A percentile compares a stretch with the other conserved stretches of the same genome.
Conservation (phyloP, 1,284 basidiomycete species). For the Cryptococcus wingfieldii region DNA sequence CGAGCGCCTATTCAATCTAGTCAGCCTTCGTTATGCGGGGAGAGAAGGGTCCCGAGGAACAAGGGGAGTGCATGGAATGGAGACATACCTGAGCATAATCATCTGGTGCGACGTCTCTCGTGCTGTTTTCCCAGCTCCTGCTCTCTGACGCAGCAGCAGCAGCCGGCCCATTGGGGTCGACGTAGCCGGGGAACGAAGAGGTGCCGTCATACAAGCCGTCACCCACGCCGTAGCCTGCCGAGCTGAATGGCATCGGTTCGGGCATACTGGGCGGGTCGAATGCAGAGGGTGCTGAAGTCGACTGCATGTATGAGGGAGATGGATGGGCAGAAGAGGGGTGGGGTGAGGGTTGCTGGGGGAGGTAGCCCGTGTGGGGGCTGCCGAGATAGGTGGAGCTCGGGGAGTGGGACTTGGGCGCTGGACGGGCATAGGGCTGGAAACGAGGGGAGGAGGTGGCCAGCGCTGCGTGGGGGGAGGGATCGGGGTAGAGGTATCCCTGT, state of each 20-base stretch:
- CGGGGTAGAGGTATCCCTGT: not conserved
- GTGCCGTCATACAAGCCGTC: too few species aligned
- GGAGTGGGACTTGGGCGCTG: not conserved
- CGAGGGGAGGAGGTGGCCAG: not conserved
- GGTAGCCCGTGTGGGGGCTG: not conserved
- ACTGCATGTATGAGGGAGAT: not conserved
- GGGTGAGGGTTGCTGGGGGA: not conserved
- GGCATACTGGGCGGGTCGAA: too few species aligned
- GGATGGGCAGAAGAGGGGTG: not conserved
- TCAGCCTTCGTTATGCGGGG: not conserved
- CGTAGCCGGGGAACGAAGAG: too few species aligned
- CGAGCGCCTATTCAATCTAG: constrained; percentile 2
- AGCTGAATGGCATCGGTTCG: too few species aligned
- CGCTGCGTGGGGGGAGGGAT: not conserved
- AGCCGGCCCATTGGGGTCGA: too few species aligned
- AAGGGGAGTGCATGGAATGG: not conserved
- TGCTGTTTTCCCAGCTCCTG: not conserved
- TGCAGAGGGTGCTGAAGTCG: not conserved
- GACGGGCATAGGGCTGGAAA: constrained; percentile 7
- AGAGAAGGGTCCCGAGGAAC: not conserved
- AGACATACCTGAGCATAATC: constrained; percentile 35
- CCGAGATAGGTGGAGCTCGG: not conserved
- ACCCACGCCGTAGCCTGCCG: constrained; percentile 12
- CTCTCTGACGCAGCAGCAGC: too few species aligned
- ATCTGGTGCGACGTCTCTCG: constrained; percentile 6